Base-by-base conservation (phyloP, 164 flowering plant genomes). In the Tetrastigma voinierianum region DNA sequence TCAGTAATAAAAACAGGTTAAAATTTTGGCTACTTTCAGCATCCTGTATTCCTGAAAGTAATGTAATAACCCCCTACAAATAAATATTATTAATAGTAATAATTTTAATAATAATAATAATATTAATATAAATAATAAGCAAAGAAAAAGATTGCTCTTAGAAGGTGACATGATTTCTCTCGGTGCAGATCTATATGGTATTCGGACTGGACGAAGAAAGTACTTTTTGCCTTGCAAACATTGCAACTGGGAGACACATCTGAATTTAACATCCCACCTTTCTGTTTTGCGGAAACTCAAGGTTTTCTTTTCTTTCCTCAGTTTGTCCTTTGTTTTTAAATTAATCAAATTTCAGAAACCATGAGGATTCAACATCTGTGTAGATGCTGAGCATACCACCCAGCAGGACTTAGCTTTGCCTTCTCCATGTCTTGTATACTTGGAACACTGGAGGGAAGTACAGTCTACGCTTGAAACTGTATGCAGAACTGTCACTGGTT, bases 381-480 rank as follows among this genome's bases (percentile, higher is more conserved):
- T 83, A 84, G 89, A 61, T 11, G 61, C 67, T 61, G 63, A 63
- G 67, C 59, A 9, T 62, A 45, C 46, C 54, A 48, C 73, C 15
- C 24, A 57, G 57, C 62, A 74, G 51, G 61, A 51, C 64, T 25
- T 70, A 17, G 69, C 49, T 56, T 69, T 79, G 9, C 67, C 71
- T 6, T 70, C 76, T 43, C 55, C 67, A 12, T 47, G 71, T 72
- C 64, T 72, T 54, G 24, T 67, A 13, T 75, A 82, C 67, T 71
- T 48, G 62, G 83, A 84, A 59, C 77, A 78, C 25, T 82, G 88
- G 87, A 76, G 62, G 46, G 67, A 32, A 40, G 51, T 84, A 57
- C 82, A 87, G 85, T 12, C 45, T 46, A 68, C 82, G 25, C 73
- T 92, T 65, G 83, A 81, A 70, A 68, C 69, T 2, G 68, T 95